A percentile compares a stretch with the other conserved stretches of the same genome.
These are phyloP conservation scores for Pseudogymnoascus verrucosus DNA, from an alignment of 2,329 filamentous ascomycete species.

Conservation along the genomic window DNA sequence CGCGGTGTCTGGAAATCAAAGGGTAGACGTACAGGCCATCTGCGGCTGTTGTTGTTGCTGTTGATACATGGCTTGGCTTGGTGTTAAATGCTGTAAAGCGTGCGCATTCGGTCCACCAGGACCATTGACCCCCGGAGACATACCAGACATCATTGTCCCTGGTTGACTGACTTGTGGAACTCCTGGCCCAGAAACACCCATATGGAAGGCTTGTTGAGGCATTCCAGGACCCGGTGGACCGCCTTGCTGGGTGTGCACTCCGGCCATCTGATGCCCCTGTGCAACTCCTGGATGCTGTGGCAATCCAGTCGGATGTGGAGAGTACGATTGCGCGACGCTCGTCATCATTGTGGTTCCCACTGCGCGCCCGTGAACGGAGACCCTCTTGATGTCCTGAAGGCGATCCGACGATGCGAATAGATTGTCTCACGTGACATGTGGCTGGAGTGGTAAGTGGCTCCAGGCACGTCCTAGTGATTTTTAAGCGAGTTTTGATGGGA, in stretches of 20 bases:
- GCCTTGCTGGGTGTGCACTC: constrained; percentile 59
- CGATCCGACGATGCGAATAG: constrained; percentile 7
- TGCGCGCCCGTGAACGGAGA: constrained; percentile 4
- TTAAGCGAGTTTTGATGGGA: constrained; percentile 9
- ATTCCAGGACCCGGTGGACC: constrained; percentile 55
- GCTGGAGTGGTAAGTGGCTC: background rate
- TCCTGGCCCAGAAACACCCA: constrained; percentile 64
- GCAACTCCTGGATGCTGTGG: constrained; percentile 62
- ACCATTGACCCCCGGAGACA: constrained; percentile 58
- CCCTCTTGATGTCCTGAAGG: constrained; percentile 6
- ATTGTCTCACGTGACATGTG: background rate
- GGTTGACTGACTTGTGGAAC: constrained; percentile 63
- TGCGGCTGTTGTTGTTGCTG: constrained; percentile 33
- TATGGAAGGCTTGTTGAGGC: constrained; percentile 61
- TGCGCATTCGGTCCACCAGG: constrained; percentile 52
- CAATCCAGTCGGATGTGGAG: constrained; percentile 65
- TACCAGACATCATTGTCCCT: constrained; percentile 63
- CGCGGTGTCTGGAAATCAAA: background rate
- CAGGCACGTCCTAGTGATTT: constrained; percentile 1
- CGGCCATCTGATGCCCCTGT: constrained; percentile 46
- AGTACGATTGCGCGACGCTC: constrained; percentile 56
- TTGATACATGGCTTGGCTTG: constrained; percentile 37
- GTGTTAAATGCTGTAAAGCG: constrained; percentile 64
- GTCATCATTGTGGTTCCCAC: constrained; percentile 55
- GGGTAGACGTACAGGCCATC: constrained; percentile 24